Percentiles rank a stretch among this genome's conserved stretches.
phyloP scores from a whole-genome alignment of 352 stramenopile genomes.

The Globisporangium viniferum region DNA sequence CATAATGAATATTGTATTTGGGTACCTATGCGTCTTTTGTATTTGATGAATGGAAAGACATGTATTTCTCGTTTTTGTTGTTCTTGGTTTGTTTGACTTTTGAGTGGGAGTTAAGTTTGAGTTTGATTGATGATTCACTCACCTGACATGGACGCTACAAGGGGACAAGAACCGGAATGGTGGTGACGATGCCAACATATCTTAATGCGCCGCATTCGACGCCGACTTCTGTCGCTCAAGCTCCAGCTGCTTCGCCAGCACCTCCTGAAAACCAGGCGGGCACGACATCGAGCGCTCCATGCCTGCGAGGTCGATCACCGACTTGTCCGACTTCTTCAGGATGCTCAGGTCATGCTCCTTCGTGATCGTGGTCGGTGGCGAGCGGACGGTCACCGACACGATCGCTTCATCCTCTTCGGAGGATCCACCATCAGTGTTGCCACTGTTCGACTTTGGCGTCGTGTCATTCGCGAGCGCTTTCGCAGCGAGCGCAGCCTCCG shows the following conservation, averaged over 20 bases:
- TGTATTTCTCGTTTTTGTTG: constrained; percentile 4
- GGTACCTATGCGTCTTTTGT: background rate
- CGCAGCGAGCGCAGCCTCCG: background rate
- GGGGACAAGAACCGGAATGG: background rate
- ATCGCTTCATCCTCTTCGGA: constrained; percentile 23
- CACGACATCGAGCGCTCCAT: constrained; percentile 78
- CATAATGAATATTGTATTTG: background rate
- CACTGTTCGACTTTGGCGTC: background rate
- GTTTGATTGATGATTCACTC: constrained; percentile 1
- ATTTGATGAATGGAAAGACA: constrained; percentile 10
- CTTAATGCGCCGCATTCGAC: constrained; percentile 4
- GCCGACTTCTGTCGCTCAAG: constrained; percentile 12
- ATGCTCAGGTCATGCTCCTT: constrained; percentile 81
- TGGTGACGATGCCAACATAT: background rate
- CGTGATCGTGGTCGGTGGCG: constrained; percentile 59
- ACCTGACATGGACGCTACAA: constrained; percentile 8
- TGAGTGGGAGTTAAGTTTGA: background rate
- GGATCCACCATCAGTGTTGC: background rate
- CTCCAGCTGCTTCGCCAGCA: constrained; percentile 29
- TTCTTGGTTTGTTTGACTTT: constrained; percentile 1
- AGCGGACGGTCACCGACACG: constrained; percentile 9
- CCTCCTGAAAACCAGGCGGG: constrained; percentile 64
- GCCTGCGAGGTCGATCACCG: constrained; percentile 55
- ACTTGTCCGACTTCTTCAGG: constrained; percentile 70
- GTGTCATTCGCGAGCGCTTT: constrained; percentile 6